Evolutionary conservation across 2,329 filamentous ascomycete genomes (phyloP).

Genomic region (Fusarium begoniae): DNA sequence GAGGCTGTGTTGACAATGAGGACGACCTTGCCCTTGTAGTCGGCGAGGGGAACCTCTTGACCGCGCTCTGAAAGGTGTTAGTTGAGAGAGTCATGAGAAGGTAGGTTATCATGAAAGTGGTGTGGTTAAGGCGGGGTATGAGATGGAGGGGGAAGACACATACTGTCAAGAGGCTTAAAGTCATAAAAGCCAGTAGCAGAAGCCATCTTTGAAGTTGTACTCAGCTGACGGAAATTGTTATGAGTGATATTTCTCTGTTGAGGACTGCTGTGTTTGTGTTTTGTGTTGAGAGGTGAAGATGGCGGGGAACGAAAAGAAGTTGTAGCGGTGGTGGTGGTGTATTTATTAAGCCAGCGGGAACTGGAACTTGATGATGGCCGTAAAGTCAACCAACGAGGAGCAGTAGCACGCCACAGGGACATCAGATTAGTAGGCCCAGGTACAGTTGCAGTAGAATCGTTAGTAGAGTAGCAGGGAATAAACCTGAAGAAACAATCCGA

Average conservation of each 20-base stretch:
- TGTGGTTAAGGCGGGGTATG: not conserved
- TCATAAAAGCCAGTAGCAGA: constrained; percentile 73
- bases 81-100: not conserved
- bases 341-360: constrained; percentile 31
- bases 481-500: not conserved
- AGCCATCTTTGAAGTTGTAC: constrained; percentile 47
- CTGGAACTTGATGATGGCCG: constrained; percentile 5
- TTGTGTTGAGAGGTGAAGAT: constrained; percentile 26
- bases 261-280: constrained; percentile 7
- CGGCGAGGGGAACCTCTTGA: constrained; percentile 71
- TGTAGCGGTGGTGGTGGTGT: constrained; percentile 5
- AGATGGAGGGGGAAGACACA: constrained; percentile 46
- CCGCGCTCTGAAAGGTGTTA: constrained; percentile 60
- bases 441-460: not conserved
- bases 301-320: constrained; percentile 14
- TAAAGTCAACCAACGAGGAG: constrained; percentile 4
- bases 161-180: constrained; percentile 85
- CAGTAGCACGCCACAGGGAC: constrained; percentile 21
- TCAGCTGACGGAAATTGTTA: constrained; percentile 3
- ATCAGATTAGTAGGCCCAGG: not conserved
- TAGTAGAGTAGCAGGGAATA: not conserved
- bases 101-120: not conserved
- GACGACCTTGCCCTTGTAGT: constrained; percentile 90
- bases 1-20: constrained; percentile 97
- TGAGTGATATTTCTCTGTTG: constrained; percentile 2